phyloP scores from a whole-genome alignment of 345 rosid genomes.

The Cardamine chenopodiifolia region DNA sequence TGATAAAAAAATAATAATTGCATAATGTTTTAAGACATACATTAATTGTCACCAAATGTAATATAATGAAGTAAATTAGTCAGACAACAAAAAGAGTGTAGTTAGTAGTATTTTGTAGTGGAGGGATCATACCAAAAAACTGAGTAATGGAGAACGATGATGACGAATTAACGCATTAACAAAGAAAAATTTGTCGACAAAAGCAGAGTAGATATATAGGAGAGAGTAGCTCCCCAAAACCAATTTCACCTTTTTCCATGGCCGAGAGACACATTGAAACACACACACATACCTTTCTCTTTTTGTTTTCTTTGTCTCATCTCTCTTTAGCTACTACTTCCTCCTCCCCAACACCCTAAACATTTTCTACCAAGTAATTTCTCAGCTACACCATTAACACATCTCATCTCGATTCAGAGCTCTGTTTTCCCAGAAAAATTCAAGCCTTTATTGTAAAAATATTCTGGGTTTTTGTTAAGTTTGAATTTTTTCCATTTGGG shows the following conservation, averaged over 20 bases:
- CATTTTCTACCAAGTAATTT: neutral
- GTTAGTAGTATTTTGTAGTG: slow-evolving; percentile 12
- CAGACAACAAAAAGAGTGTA: slow-evolving; percentile 1
- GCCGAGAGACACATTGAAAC: too few species aligned
- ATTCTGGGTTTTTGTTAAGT: too few species aligned
- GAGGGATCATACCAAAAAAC: slow-evolving; percentile 23
- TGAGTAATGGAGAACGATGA: slow-evolving; percentile 27
- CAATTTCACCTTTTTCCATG: slow-evolving; percentile 11
- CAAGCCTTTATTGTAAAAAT: neutral
- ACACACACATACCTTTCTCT: too few species aligned
- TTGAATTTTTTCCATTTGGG: too few species aligned
- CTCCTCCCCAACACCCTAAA: neutral
- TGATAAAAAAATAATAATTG: too few species aligned
- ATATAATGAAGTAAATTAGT: too few species aligned
- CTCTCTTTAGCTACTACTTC: slow-evolving; percentile 8
- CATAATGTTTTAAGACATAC: too few species aligned
- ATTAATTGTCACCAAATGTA: neutral
- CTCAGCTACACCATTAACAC: neutral
- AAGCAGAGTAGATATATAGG: slow-evolving; percentile 19
- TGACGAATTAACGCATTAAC: slow-evolving; percentile 11
- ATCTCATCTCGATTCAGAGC: neutral
- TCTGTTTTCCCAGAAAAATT: neutral
- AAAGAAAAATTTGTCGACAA: neutral
- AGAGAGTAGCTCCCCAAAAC: slow-evolving; percentile 31
- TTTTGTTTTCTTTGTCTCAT: neutral